A percentile compares a stretch with the other conserved stretches of the same genome.
phyloP scores from a whole-genome alignment of 805 yeast species.

The Pichia cabralensis region DNA sequence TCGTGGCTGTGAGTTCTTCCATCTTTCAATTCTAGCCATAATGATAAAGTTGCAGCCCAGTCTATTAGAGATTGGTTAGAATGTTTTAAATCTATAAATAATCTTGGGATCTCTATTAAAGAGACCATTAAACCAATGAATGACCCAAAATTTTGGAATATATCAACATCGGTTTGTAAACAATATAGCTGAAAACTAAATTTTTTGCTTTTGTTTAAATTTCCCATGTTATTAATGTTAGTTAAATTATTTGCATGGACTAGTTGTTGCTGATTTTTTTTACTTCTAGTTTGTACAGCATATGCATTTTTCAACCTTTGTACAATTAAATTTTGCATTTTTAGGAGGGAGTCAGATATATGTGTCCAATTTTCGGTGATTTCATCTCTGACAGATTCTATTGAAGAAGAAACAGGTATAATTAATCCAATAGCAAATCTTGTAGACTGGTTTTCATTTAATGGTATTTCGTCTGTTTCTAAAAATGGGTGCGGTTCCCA shows the following conservation, averaged over 20 bases:
- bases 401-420: conserved; percentile 31
- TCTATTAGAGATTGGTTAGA: conserved; percentile 32
- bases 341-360: conserved; percentile 30
- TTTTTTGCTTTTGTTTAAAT: conserved; percentile 14
- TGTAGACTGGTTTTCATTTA: conserved; percentile 12
- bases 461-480: conserved; percentile 20
- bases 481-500: conserved; percentile 39
- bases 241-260: conserved; percentile 1
- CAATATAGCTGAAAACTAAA: conserved; percentile 27
- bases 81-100: conserved; percentile 33
- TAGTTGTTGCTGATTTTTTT: neutral
- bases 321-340: conserved; percentile 29
- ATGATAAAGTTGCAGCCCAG: conserved; percentile 43
- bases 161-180: conserved; percentile 36
- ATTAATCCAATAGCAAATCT: conserved; percentile 40
- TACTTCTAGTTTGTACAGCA: too few relatives aligned
- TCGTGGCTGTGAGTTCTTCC: conserved; percentile 14
- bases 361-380: conserved; percentile 42
- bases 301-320: conserved; percentile 26
- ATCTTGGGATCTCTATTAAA: conserved; percentile 35
- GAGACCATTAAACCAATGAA: conserved; percentile 31
- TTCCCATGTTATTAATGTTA: neutral
- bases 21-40: conserved; percentile 49
- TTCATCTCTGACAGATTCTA: conserved; percentile 27
- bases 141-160: conserved; percentile 28